A percentile compares a stretch with the other conserved stretches of the same genome.
Evolutionary conservation across 148 eudicot species (phyloP).

Genomic region (Cornus florida): DNA sequence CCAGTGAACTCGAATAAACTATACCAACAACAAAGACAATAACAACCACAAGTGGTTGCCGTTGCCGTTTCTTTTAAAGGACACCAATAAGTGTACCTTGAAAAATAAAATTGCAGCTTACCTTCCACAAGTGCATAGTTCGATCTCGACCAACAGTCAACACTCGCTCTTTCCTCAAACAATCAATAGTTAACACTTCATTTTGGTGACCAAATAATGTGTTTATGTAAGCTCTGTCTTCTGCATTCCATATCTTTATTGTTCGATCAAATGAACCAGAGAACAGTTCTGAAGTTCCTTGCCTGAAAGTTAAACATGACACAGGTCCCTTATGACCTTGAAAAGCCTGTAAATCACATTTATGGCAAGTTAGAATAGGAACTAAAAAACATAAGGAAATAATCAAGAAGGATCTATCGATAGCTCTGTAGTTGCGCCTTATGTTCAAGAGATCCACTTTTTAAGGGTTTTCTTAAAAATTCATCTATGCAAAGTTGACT

Average conservation of each 20-base stretch:
- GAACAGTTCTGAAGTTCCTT: conserved; percentile 82
- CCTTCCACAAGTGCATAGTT: conserved; percentile 88
- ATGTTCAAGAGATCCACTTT: background rate
- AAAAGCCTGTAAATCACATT: conserved; percentile 73
- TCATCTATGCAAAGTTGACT: background rate
- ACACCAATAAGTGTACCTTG: background rate
- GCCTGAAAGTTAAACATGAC: conserved; percentile 88
- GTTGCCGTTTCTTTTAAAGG: background rate
- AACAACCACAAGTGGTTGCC: background rate
- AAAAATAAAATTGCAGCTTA: conserved; percentile 18
- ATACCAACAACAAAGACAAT: background rate
- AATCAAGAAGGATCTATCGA: background rate
- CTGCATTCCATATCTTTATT: conserved; percentile 88
- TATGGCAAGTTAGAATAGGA: conserved; percentile 20
- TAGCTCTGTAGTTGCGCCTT: background rate
- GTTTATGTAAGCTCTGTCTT: conserved; percentile 69
- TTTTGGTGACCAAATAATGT: conserved; percentile 91
- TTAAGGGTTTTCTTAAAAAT: too few species aligned
- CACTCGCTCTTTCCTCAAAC: conserved; percentile 81
- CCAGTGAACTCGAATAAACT: background rate
- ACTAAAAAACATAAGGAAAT: conserved; percentile 4
- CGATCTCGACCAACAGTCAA: conserved; percentile 94
- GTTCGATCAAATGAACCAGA: conserved; percentile 91
- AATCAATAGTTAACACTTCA: conserved; percentile 80
- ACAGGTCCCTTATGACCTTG: conserved; percentile 85